Base-by-base conservation (phyloP, 805 yeast genomes). In the Sugiyamaella chiloensis region DNA sequence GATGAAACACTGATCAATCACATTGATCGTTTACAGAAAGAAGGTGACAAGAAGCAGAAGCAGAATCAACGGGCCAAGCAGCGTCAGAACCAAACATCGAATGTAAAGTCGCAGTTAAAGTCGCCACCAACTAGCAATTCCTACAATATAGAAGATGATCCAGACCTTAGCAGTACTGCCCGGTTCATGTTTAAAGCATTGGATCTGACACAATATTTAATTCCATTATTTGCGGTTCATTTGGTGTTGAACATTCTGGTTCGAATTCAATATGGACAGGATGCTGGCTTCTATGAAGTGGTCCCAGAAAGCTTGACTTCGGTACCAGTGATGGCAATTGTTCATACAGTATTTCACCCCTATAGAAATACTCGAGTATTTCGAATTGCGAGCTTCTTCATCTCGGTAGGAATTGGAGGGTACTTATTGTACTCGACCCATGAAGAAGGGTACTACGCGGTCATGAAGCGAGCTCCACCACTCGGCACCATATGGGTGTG, bases 401-500 rank as follows among this genome's bases (percentile, higher is more conserved):
- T 55, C 5, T 46, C 62, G 21, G 51, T 58, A 3, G 52, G 46
- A 2, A 51, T 65, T 20, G 72, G 72, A 35, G 52, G 65, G 29
- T 67, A 66, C 48, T 50, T 68, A 24, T 56, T 68, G 14, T 59
- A 58, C 42, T 53, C 62, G 5, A 52, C 67, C 24, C 58, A 65
- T 44, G 64, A 59, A 44, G 64, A 60, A 37, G 71, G 69, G 27
- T 69, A 69, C 57, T 64, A 60, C 52, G 62, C 67, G 2, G 60
- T 65, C 17, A 70, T 69, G 72, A 54, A 59, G 34, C 51, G 60
- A 36, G 70, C 71, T 5, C 74, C 74, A 7, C 67, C 73, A 1
- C 52, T 69, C 4, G 73, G 72, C 16, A 69, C 74, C 11, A 47
- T 69, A 6, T 64, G 69, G 62, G 61, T 66, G 6, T 69, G 72